Evolutionary conservation across 306 rosid species (phyloP).

Genomic region (Acacia crassicarpa): DNA sequence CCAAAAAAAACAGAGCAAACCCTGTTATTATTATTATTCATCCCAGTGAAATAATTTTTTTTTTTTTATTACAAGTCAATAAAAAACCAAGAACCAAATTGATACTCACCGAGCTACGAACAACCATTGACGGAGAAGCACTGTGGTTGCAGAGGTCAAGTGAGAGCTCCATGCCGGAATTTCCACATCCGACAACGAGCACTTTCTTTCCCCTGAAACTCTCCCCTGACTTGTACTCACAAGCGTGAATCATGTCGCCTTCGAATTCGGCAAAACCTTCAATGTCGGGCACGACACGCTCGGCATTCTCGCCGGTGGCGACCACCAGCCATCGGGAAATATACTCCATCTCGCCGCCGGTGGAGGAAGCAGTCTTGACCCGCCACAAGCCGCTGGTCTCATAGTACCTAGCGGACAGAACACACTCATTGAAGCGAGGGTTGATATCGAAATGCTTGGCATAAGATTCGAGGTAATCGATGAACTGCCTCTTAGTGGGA

Average conservation of each 20-base stretch:
- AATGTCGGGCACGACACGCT: conserved; percentile 71
- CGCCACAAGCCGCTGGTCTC: conserved; percentile 77
- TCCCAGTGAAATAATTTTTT: background rate
- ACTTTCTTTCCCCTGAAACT: conserved; percentile 75
- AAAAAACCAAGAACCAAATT: background rate
- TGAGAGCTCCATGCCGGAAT: conserved; percentile 95
- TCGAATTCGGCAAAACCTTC: conserved; percentile 61
- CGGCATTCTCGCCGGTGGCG: conserved; percentile 98
- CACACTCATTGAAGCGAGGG: conserved; percentile 78
- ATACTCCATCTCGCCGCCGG: conserved; percentile 64
- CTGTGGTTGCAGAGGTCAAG: conserved; percentile 84
- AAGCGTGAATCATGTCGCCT: conserved; percentile 73
- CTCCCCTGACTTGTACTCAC: conserved; percentile 83
- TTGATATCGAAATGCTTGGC: conserved; percentile 59
- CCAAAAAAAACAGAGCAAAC: conserved; percentile 37
- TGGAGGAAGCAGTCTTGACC: conserved; percentile 50
- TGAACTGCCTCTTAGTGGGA: conserved; percentile 77
- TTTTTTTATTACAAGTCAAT: background rate
- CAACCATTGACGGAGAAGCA: conserved; percentile 80
- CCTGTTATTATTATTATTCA: conserved; percentile 21
- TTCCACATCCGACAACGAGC: conserved; percentile 89
- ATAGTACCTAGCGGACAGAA: conserved; percentile 63
- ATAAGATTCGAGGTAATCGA: conserved; percentile 70
- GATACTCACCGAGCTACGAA: conserved; percentile 78
- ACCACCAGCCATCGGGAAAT: conserved; percentile 81